Base-by-base conservation (phyloP, 257 asterid genomes). In the Cordia subcordata region DNA sequence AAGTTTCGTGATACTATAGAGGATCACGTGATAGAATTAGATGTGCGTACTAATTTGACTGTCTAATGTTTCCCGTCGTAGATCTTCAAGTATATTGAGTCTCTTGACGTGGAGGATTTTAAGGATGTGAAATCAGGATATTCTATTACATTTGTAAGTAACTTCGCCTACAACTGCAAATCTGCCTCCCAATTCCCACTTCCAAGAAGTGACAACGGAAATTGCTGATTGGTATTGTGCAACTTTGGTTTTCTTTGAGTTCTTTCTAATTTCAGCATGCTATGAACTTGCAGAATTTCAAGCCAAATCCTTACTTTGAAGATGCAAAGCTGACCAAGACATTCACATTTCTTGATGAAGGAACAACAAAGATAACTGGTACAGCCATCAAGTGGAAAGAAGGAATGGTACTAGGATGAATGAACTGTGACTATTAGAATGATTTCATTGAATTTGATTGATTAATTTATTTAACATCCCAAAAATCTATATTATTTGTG, bases 21-120 rank as follows among this genome's bases (percentile, higher is more conserved):
- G 1, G 19, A 13, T n/a, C 17, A 6, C 13, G 20, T 49, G 10
- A n/a, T 49, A 15, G 54, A 49, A 13, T 49, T 6, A 49, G 19
- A 49, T 17, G 9, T n/a, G 11, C 17, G 17, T 49, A 21, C n/a
- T 37, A 49, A 58, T 49, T 33, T 53, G n/a, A 40, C 27, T 23
- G 23, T 33, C 67, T 8, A 16, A 21, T 22, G 20, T 58, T 49
- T 46, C 55, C 49, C 20, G 21, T 45, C 38, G 37, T 47, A 85
- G 90, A 64, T 82, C 62, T 78, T 85, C 69, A 71, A 60, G 64
- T 77, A 71, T 60, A 45, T 85, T 57, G 84, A 77, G 64, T 70
- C 82, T 62, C 78, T 85, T 61, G 71, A 72, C 13, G 90, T 82
- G 70, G 90, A 85, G 61, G 82, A 82, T 51, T 77, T 74, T 59